A percentile compares a stretch with the other conserved stretches of the same genome.
These are phyloP conservation scores for Candida maltosa DNA, from an alignment of 805 yeast genomes.

Conservation along the genomic window DNA sequence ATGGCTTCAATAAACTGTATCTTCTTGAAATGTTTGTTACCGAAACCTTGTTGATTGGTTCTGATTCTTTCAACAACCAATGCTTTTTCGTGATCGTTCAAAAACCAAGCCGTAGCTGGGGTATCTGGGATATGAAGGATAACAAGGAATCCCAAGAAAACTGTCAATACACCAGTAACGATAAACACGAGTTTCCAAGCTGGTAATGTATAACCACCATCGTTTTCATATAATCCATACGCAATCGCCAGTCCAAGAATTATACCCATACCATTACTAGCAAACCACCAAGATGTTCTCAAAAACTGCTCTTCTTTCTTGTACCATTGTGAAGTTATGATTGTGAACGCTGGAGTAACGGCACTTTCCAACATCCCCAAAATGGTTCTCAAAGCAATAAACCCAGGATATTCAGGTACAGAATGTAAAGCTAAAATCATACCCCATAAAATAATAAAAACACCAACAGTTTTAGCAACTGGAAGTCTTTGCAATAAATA, in stretches of 20 bases:
- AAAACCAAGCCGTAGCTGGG: slow-evolving; percentile 36
- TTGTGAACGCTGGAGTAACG: slow-evolving; percentile 40
- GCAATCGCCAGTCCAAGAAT: slow-evolving; percentile 48
- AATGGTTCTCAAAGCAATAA: slow-evolving; percentile 35
- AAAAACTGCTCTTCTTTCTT: slow-evolving; percentile 31
- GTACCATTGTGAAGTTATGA: slow-evolving; percentile 33
- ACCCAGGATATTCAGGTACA: slow-evolving; percentile 42
- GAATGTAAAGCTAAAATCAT: slow-evolving; percentile 51
- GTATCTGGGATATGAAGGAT: slow-evolving; percentile 41
- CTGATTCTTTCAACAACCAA: slow-evolving; percentile 31
- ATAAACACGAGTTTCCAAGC: slow-evolving; percentile 64
- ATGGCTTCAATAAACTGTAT: slow-evolving; percentile 36
- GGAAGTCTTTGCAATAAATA: slow-evolving; percentile 53
- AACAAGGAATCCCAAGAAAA: slow-evolving; percentile 47
- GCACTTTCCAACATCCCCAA: slow-evolving; percentile 38
- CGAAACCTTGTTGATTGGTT: slow-evolving; percentile 40
- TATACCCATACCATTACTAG: slow-evolving; percentile 32
- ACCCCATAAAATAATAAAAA: slow-evolving; percentile 62
- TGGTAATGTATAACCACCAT: slow-evolving; percentile 34
- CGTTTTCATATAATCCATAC: slow-evolving; percentile 45
- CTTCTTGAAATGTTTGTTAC: slow-evolving; percentile 33
- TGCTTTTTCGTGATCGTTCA: slow-evolving; percentile 29
- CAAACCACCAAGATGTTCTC: slow-evolving; percentile 34
- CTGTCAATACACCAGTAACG: slow-evolving; percentile 57
- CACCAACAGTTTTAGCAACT: slow-evolving; percentile 48